phyloP scores from a whole-genome alignment of 305 asterid genomes.

The Solanum hybrid region DNA sequence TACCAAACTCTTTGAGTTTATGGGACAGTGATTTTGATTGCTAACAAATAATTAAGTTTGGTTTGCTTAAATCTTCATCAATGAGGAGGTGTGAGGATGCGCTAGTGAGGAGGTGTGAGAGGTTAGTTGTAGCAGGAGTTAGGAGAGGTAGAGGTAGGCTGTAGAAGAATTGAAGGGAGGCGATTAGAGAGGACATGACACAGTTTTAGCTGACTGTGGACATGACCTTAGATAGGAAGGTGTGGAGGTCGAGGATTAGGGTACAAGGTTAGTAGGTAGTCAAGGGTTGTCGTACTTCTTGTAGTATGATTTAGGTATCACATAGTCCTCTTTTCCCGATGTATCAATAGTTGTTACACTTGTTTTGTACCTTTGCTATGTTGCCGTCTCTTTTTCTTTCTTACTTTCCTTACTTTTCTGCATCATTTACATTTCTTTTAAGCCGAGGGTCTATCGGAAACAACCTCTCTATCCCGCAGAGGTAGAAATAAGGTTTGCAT shows the following conservation, averaged over 20 bases:
- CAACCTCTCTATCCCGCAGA: not conserved
- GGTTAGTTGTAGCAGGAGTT: not conserved
- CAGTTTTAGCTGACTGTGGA: not conserved
- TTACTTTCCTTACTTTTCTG: not conserved
- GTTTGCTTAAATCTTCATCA: not conserved
- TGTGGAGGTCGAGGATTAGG: not conserved
- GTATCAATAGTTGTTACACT: not conserved
- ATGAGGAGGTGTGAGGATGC: not conserved
- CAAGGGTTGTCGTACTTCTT: not conserved
- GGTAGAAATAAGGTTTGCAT: not conserved
- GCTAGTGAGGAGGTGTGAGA: not conserved
- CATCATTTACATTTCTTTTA: not conserved
- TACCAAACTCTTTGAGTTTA: not conserved
- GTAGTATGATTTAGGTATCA: not conserved
- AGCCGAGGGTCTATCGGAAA: not conserved
- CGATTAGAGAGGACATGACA: not conserved
- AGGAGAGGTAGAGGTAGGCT: not conserved
- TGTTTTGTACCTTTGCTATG: not conserved
- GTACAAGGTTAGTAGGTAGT: not conserved
- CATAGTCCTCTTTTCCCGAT: not conserved
- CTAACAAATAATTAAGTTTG: not conserved
- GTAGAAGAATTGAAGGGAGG: not conserved
- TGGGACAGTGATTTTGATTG: not conserved
- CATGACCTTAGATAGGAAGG: not conserved
- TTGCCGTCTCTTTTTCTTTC: not conserved